phyloP scores from a whole-genome alignment of 306 rosid genomes.

The Lupinus albus region DNA sequence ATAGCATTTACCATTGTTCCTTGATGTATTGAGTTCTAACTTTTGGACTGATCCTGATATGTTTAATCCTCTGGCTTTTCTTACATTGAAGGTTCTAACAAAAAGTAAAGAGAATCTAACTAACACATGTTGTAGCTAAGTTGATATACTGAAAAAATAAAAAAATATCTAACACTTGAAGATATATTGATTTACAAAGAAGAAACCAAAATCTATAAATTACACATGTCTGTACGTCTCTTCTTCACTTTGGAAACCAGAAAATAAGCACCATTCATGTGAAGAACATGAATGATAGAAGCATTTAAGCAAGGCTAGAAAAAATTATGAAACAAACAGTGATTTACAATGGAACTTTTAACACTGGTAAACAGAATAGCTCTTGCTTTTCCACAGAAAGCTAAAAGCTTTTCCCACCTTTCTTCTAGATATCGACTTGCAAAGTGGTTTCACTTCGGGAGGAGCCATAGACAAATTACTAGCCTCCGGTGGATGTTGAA shows the following conservation, averaged over 20 bases:
- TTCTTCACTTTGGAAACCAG: slow-evolving; percentile 47
- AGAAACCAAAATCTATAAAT: slow-evolving; percentile 50
- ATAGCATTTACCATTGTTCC: no score
- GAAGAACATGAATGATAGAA: slow-evolving; percentile 37
- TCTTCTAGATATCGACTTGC: slow-evolving; percentile 68
- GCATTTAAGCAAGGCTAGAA: slow-evolving; percentile 11
- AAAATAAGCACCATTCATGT: slow-evolving; percentile 36
- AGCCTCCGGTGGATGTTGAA: slow-evolving; percentile 34
- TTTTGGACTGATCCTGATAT: no score
- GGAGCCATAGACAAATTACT: slow-evolving; percentile 40
- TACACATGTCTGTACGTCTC: slow-evolving; percentile 73
- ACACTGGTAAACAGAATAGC: slow-evolving; percentile 78
- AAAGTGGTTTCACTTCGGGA: slow-evolving; percentile 59
- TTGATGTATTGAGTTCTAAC: no score
- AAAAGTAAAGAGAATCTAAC: background rate
- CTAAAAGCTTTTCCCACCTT: slow-evolving; percentile 72
- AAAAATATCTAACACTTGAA: slow-evolving; percentile 18
- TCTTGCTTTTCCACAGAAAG: slow-evolving; percentile 75
- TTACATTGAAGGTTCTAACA: background rate
- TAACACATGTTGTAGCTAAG: slow-evolving; percentile 24
- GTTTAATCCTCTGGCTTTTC: no score
- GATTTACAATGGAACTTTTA: slow-evolving; percentile 55
- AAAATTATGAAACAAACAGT: slow-evolving; percentile 44
- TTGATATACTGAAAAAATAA: background rate
- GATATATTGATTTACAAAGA: slow-evolving; percentile 42